phyloP scores from a whole-genome alignment of 495 filamentous ascomycete genomes.

The Penicilliopsis zonata region DNA sequence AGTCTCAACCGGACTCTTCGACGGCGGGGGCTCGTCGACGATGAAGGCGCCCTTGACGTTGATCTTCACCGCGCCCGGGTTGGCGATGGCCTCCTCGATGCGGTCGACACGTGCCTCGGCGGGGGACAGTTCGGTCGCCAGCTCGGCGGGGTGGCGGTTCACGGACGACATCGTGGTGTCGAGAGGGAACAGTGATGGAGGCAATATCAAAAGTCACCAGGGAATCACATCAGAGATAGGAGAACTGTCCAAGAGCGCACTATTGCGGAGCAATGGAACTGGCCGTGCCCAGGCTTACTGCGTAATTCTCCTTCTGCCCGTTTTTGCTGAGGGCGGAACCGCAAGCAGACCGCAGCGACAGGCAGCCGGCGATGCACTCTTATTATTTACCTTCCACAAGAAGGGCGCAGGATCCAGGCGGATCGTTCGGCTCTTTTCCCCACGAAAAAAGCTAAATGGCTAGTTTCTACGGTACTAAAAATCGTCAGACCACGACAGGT shows the following conservation, averaged over 20 bases:
- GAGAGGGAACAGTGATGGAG: not conserved
- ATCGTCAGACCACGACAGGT: too few species aligned
- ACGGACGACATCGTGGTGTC: constrained; percentile 9
- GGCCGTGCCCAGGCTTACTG: constrained; percentile 34
- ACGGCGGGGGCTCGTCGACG: constrained; percentile 64
- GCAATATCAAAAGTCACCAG: not conserved
- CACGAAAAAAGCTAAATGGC: too few species aligned
- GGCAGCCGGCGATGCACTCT: too few species aligned
- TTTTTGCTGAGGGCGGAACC: constrained; percentile 12
- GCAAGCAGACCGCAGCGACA: constrained; percentile 4
- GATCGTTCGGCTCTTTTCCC: too few species aligned
- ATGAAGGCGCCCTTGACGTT: constrained; percentile 96
- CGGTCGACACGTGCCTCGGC: constrained; percentile 10
- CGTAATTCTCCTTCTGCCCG: constrained; percentile 40
- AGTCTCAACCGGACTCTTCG: constrained; percentile 31
- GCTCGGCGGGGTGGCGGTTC: constrained; percentile 5
- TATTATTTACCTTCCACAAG: too few species aligned
- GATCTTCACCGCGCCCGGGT: constrained; percentile 79
- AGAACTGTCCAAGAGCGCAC: not conserved
- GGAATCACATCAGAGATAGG: not conserved
- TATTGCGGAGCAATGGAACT: constrained; percentile 10
- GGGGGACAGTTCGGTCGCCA: not conserved
- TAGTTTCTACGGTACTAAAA: too few species aligned
- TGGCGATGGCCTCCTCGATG: constrained; percentile 59
- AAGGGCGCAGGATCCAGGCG: too few species aligned